Evolutionary conservation across 1,284 basidiomycete genomes (phyloP).

Genomic region (Tilletia indica): DNA sequence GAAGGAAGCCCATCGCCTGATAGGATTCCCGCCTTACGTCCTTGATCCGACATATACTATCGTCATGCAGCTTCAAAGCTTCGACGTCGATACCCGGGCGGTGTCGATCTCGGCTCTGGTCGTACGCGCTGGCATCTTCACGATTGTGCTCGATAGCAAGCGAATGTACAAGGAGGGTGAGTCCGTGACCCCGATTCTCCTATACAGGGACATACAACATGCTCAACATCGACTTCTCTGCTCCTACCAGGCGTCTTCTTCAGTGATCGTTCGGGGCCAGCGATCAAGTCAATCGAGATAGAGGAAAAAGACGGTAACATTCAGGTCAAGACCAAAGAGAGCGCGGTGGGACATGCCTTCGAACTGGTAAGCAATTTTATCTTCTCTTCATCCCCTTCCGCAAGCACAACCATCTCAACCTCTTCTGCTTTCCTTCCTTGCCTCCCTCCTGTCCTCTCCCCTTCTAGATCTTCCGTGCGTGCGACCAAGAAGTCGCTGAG

Average conservation of each 20-base stretch:
- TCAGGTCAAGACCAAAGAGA: not conserved
- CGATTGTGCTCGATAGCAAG: constrained; percentile 13
- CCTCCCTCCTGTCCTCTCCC: no score
- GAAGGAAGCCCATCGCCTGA: not conserved
- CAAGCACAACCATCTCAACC: not conserved
- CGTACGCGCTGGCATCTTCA: not conserved
- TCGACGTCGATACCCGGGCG: constrained; percentile 14
- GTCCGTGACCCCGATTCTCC: not conserved
- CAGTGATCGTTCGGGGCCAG: not conserved
- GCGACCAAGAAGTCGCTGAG: not conserved
- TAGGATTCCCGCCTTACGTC: constrained; percentile 14
- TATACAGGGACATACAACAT: not conserved
- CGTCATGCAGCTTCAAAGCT: constrained; percentile 12
- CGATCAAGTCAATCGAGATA: not conserved
- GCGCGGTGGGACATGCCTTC: not conserved
- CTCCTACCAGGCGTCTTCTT: not conserved
- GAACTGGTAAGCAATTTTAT: not conserved
- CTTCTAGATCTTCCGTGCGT: not conserved
- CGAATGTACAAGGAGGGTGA: constrained; percentile 13
- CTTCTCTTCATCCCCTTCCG: not conserved
- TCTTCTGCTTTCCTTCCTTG: not conserved
- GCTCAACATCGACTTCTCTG: not conserved
- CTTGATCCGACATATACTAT: constrained; percentile 4
- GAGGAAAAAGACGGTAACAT: constrained; percentile 11
- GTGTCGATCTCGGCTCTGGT: constrained; percentile 15